Evolutionary conservation across 2,329 filamentous ascomycete genomes (phyloP).

Genomic region (Sclerotinia minor): DNA sequence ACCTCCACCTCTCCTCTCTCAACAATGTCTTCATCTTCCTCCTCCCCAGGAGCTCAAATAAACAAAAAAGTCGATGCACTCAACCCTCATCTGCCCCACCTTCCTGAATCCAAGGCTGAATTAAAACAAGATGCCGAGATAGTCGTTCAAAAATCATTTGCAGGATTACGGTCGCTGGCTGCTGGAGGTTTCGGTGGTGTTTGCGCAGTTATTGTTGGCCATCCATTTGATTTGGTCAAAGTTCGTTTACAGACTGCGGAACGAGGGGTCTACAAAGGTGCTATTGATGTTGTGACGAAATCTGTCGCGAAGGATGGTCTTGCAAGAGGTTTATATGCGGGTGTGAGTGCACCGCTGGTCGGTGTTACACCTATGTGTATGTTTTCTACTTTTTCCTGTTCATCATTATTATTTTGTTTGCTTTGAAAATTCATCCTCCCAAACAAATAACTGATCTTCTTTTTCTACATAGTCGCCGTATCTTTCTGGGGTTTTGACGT

Average conservation of each 20-base stretch:
- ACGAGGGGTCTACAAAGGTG: constrained; percentile 84
- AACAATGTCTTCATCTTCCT: constrained; percentile 22
- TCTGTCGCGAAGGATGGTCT: constrained; percentile 86
- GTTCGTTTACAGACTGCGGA: constrained; percentile 96
- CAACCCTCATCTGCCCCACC: constrained; percentile 38
- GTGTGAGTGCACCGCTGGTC: constrained; percentile 89
- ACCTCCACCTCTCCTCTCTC: not conserved
- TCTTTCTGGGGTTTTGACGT: constrained; percentile 89
- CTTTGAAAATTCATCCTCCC: not conserved
- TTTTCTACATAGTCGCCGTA: constrained; percentile 58
- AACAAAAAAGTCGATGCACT: constrained; percentile 38
- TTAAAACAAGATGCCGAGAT: constrained; percentile 39
- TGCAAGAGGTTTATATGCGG: constrained; percentile 83
- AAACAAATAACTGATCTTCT: constrained; percentile 20
- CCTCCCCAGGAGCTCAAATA: constrained; percentile 33
- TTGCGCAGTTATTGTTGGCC: constrained; percentile 90
- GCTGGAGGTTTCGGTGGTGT: constrained; percentile 92
- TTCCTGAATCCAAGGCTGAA: constrained; percentile 41
- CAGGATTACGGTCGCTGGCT: constrained; percentile 74
- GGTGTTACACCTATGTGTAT: constrained; percentile 99
- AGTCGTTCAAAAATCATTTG: constrained; percentile 45
- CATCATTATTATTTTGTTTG: not conserved
- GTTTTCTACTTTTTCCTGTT: constrained; percentile 44
- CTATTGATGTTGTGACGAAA: constrained; percentile 88
- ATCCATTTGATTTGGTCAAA: constrained; percentile 97